Evolutionary conservation across 2,329 filamentous ascomycete species (phyloP).

Genomic region (Pyrenochaeta sp.): DNA sequence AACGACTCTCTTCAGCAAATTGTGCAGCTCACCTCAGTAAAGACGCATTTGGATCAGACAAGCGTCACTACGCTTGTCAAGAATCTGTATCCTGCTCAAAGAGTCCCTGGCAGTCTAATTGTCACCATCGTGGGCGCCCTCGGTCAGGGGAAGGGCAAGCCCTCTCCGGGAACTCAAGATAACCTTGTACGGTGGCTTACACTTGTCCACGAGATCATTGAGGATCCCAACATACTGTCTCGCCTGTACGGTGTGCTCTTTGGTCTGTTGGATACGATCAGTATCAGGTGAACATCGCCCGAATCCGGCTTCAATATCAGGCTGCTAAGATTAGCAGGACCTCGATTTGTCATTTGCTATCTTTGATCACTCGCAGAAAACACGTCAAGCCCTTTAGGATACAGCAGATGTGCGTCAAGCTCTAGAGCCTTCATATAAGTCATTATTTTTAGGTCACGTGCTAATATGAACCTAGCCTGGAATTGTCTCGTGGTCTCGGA

Average conservation of each 20-base stretch:
- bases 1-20: slow-evolving; percentile 67
- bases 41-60: slow-evolving; percentile 77
- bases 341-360: slow-evolving; percentile 76
- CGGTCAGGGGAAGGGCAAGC: slow-evolving; percentile 80
- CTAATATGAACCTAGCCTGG: slow-evolving; percentile 50
- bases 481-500: slow-evolving; percentile 55
- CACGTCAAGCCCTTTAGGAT: slow-evolving; percentile 87
- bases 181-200: slow-evolving; percentile 80
- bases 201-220: slow-evolving; percentile 75
- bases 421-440: neutral
- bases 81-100: slow-evolving; percentile 76
- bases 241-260: slow-evolving; percentile 80
- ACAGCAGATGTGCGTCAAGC: slow-evolving; percentile 64
- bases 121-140: slow-evolving; percentile 74
- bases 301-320: slow-evolving; percentile 6
- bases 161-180: slow-evolving; percentile 73
- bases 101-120: slow-evolving; percentile 67
- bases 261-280: slow-evolving; percentile 81
- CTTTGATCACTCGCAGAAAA: slow-evolving; percentile 78
- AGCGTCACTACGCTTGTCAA: slow-evolving; percentile 73
- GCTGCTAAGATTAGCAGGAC: slow-evolving; percentile 43
- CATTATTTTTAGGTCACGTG: slow-evolving; percentile 6
- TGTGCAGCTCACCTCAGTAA: slow-evolving; percentile 70
- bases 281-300: slow-evolving; percentile 63
- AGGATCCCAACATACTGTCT: slow-evolving; percentile 68